A percentile compares a stretch with the other conserved stretches of the same genome.
phyloP scores from a whole-genome alignment of 2,329 filamentous ascomycete genomes.

The Chalaropsis thielavioides region DNA sequence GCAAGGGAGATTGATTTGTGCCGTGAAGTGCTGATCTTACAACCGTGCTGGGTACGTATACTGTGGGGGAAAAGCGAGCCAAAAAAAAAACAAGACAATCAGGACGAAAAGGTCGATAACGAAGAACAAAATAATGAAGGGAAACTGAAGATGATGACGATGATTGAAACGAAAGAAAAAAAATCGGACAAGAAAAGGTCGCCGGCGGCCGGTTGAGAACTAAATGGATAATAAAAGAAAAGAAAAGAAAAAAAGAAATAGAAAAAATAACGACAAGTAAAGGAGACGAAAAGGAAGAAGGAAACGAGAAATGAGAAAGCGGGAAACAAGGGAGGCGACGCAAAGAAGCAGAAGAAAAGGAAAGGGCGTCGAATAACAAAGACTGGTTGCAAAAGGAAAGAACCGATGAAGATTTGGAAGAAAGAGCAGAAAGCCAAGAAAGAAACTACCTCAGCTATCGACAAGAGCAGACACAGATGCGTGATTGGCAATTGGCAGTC shows the following conservation, averaged over 20 bases:
- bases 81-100: neutral
- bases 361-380: neutral
- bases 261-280: slow-evolving; percentile 21
- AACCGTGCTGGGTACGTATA: slow-evolving; percentile 10
- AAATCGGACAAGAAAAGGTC: slow-evolving; percentile 8
- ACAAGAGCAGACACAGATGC: neutral
- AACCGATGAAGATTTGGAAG: neutral
- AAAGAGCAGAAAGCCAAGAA: neutral
- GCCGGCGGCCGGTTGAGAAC: slow-evolving; percentile 12
- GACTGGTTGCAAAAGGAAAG: neutral
- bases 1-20: neutral
- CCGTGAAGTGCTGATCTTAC: neutral
- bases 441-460: neutral
- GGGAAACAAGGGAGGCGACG: slow-evolving; percentile 17
- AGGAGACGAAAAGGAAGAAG: slow-evolving; percentile 22
- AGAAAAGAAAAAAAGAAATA: slow-evolving; percentile 24
- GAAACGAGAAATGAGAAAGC: slow-evolving; percentile 22
- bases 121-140: slow-evolving; percentile 10
- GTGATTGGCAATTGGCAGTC: neutral
- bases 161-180: neutral
- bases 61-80: slow-evolving; percentile 1
- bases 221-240: slow-evolving; percentile 19
- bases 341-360: neutral
- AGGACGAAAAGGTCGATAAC: slow-evolving; percentile 1
- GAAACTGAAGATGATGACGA: slow-evolving; percentile 4